Percentiles rank a stretch among this genome's conserved stretches.
Conservation (phyloP, 140 eudicot genomes). For the Oenanthe javanica region DNA sequence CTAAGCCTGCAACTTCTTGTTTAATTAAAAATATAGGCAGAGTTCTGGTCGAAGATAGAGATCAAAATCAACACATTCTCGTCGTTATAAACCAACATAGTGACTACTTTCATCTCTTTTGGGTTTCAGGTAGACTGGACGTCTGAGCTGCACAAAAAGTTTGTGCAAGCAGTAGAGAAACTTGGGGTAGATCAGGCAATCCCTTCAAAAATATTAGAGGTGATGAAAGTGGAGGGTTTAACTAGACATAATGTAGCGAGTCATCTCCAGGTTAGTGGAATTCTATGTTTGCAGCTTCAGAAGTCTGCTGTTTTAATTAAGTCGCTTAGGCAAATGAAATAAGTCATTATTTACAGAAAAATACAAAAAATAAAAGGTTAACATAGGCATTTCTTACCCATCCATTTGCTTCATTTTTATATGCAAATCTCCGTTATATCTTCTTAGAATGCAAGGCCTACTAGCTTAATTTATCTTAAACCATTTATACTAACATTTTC, state of each 20-base stretch:
- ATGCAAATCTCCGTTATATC: not conserved
- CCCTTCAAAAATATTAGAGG: constrained; percentile 89
- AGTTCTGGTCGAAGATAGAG: not conserved
- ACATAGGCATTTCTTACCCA: not conserved
- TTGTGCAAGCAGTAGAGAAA: constrained; percentile 94
- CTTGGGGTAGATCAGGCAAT: constrained; percentile 97
- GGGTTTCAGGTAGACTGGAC: constrained; percentile 92
- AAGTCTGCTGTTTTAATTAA: not conserved
- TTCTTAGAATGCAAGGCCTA: not conserved
- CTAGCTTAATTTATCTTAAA: not conserved
- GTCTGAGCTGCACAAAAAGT: constrained; percentile 83
- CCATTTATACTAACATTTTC: not conserved
- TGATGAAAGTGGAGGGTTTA: constrained; percentile 82
- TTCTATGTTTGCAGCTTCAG: not conserved
- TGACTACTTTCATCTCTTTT: constrained; percentile 1
- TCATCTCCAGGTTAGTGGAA: constrained; percentile 81
- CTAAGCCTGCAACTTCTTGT: not conserved
- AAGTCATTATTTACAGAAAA: not conserved
- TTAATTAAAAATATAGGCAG: not conserved
- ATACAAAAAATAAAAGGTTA: not conserved
- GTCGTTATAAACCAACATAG: not conserved
- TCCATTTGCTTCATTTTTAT: not conserved
- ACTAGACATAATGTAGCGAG: constrained; percentile 96
- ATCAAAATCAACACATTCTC: not conserved
- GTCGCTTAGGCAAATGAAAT: not conserved